Percentiles rank a stretch among this genome's conserved stretches.
Conservation (phyloP, 2,329 filamentous ascomycete species). For the Chalaropsis thielavioides region DNA sequence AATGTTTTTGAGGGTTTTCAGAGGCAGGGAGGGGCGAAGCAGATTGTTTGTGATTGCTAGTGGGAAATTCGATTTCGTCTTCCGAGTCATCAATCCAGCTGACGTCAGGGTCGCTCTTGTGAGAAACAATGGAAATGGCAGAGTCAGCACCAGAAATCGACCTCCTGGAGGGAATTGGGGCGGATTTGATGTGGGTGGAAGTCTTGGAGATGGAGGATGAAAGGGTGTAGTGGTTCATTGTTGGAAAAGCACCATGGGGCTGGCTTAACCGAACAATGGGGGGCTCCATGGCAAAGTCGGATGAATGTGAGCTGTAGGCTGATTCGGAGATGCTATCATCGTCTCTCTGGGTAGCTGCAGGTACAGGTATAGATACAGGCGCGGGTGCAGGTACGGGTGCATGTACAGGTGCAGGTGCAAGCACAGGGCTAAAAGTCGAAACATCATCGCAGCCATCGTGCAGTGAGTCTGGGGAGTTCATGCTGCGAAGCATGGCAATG, state of each 20-base stretch:
- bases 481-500: slow-evolving; percentile 11
- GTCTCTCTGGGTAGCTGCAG: slow-evolving; percentile 9
- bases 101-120: slow-evolving; percentile 20
- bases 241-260: slow-evolving; percentile 1
- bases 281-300: slow-evolving; percentile 10
- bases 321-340: slow-evolving; percentile 12
- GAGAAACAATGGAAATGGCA: slow-evolving; percentile 9
- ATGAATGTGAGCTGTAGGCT: slow-evolving; percentile 7
- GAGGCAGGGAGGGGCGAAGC: background rate
- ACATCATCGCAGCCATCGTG: background rate
- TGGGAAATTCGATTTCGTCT: slow-evolving; percentile 22
- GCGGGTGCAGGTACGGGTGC: background rate
- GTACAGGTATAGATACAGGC: background rate
- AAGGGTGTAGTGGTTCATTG: background rate
- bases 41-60: slow-evolving; percentile 1
- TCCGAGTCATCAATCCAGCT: slow-evolving; percentile 30
- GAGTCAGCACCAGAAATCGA: slow-evolving; percentile 1
- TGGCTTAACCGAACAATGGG: slow-evolving; percentile 12
- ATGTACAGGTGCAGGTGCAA: background rate
- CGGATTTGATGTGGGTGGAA: background rate
- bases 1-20: background rate
- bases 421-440: slow-evolving; percentile 4
- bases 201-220: slow-evolving; percentile 4
- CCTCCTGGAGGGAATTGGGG: background rate
- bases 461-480: slow-evolving; percentile 2